Evolutionary conservation across 2,329 filamentous ascomycete genomes (phyloP).

Genomic region (Aspergillus thermomutatus): DNA sequence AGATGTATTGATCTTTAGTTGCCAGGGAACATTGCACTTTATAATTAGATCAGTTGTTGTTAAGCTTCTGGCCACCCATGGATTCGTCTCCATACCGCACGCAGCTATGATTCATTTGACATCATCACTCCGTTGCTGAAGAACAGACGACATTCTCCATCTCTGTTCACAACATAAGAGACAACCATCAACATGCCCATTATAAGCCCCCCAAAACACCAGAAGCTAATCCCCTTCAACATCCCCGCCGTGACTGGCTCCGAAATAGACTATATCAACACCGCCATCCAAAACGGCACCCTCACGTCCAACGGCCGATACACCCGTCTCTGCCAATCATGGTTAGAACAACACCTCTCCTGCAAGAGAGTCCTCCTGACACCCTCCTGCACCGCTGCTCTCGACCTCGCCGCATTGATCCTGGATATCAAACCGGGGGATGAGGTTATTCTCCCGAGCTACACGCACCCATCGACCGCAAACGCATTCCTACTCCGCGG

Average conservation of each 20-base stretch:
- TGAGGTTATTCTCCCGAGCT: constrained; percentile 15
- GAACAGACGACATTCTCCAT: too few relatives aligned
- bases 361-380: constrained; percentile 4
- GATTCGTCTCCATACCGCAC: too few relatives aligned
- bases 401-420: constrained; percentile 12
- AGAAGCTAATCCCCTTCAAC: constrained; percentile 3
- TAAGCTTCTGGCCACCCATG: not conserved
- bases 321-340: constrained; percentile 8
- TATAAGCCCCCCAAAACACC: not conserved
- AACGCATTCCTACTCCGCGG: constrained; percentile 15
- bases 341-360: constrained; percentile 9
- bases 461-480: constrained; percentile 13
- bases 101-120: too few relatives aligned
- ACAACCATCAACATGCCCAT: not conserved
- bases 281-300: not conserved
- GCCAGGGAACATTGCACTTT: too few relatives aligned
- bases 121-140: too few relatives aligned
- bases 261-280: constrained; percentile 4
- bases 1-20: too few relatives aligned
- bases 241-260: constrained; percentile 2
- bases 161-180: not conserved
- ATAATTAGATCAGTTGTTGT: too few relatives aligned
- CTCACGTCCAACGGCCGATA: constrained; percentile 9
- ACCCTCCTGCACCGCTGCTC: constrained; percentile 11
- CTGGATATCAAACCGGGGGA: constrained; percentile 9